Evolutionary conservation across 768 basidiomycete genomes (phyloP), one percentile per base, ranked within the genome.

Genomic region (Tylopilus vinaceipallidus): DNA sequence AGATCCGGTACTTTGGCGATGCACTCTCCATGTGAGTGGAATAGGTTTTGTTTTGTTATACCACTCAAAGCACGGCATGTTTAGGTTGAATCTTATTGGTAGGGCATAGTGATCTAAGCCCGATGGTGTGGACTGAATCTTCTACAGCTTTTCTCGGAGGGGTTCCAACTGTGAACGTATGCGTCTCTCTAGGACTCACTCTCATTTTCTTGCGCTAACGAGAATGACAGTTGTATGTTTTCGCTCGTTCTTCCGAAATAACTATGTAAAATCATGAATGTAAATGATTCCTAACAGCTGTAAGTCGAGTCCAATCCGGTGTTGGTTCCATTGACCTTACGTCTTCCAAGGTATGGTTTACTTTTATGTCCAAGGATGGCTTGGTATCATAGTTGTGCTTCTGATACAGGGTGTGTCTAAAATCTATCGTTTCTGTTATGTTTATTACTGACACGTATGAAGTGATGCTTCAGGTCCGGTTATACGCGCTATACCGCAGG

Each of bases 1-100:
- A 63, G 61, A 64, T 62, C n/a, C 62, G 62, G 7, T 62, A 61
- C n/a, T 36, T 63, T 1, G 61, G 61, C n/a, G 46, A 63, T 34
- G 43, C 27, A 6, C 16, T 63, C 23, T 47, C 40, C 20, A 55
- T 58, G 61, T 62, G 19, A 52, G 61, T 19, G 12, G 39, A 24
- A 23, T 3, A 3, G n/a, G 6, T 20, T 4, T 5, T n/a, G 14
- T 52, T 27, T 37, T 4, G 1, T n/a, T 20, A 46, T 6, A 19
- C 14, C 8, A 38, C 44, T 44, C 3, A 49, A 43, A 16, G 13
- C 10, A 16, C 9, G 20, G 27, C 1, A 7, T 1, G 3, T 36
- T 8, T 35, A 62, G 61, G 26, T 34, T 60, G 50, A 54, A 50
- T 22, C 33, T 54, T 32, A 30, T 51, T 10, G 24, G 61, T 63